Conservation (phyloP, 352 stramenopile genomes). For the Phytophthora crassamura region DNA sequence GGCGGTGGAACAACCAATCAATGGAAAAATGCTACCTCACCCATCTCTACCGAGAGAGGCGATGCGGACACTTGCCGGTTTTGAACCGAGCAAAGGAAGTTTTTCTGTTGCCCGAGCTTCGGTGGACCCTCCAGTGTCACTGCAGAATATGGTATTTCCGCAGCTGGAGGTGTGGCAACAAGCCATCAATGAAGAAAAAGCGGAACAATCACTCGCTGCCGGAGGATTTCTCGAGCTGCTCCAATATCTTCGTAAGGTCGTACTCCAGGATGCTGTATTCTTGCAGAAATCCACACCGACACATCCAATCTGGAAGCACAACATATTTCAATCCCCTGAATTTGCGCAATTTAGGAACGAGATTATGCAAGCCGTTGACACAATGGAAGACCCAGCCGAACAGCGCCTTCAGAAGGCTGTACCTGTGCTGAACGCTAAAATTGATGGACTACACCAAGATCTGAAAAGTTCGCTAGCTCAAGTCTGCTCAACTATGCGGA, state of each 20-base stretch:
- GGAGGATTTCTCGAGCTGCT: constrained; percentile 3
- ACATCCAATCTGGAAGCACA: too few relatives aligned
- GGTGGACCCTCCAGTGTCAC: background rate
- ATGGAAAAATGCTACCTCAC: constrained; percentile 13
- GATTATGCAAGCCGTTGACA: background rate
- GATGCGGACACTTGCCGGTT: constrained; percentile 16
- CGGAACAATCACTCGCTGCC: background rate
- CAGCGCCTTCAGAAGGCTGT: background rate
- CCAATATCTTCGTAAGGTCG: background rate
- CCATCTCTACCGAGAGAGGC: constrained; percentile 5
- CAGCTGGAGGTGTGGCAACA: background rate
- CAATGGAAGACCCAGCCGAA: constrained; percentile 1
- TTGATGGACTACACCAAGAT: constrained; percentile 6
- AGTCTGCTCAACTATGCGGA: background rate
- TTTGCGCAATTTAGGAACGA: background rate
- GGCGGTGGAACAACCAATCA: constrained; percentile 6
- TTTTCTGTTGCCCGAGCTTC: constrained; percentile 4
- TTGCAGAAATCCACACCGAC: too few relatives aligned
- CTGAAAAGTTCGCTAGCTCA: background rate
- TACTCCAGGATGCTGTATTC: too few relatives aligned
- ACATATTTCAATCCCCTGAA: too few relatives aligned
- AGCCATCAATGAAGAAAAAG: background rate
- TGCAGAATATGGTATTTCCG: background rate
- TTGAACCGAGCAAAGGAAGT: background rate
- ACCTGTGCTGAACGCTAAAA: background rate